Evolutionary conservation across 1,139 yeast genomes (phyloP).

Genomic region (Casaregolazyma lundiana): DNA sequence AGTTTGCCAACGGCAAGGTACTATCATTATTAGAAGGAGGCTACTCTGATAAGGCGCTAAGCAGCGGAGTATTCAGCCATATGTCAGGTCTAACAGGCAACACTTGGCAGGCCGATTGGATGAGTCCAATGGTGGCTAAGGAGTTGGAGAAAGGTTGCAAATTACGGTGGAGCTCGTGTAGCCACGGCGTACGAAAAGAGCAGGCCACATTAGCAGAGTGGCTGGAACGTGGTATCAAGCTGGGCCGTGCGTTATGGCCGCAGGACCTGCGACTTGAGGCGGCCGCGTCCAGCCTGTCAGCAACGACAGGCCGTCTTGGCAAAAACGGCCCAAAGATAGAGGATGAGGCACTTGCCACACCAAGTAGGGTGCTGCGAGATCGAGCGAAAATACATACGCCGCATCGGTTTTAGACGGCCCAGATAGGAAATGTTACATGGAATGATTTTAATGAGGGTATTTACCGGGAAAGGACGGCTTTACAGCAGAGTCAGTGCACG

Average conservation of each 20-base stretch:
- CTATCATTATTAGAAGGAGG: slow-evolving; percentile 82
- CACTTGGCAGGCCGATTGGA: slow-evolving; percentile 51
- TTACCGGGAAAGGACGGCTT: too few relatives aligned
- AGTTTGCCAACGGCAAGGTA: slow-evolving; percentile 58
- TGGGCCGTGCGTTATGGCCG: slow-evolving; percentile 70
- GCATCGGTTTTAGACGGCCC: not conserved
- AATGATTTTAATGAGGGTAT: too few relatives aligned
- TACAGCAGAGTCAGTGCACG: too few relatives aligned
- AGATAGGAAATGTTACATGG: not conserved
- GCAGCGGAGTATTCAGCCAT: slow-evolving; percentile 79
- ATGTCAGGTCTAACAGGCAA: slow-evolving; percentile 58
- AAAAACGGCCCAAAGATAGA: slow-evolving; percentile 1
- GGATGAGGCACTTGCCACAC: slow-evolving; percentile 21
- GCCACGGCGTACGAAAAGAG: slow-evolving; percentile 6
- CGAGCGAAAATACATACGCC: slow-evolving; percentile 15
- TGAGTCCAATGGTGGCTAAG: slow-evolving; percentile 52
- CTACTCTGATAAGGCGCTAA: slow-evolving; percentile 76
- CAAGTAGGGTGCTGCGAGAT: slow-evolving; percentile 25
- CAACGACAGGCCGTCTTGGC: slow-evolving; percentile 17
- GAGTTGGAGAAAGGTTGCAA: slow-evolving; percentile 69
- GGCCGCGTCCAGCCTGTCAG: slow-evolving; percentile 16
- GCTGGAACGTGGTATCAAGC: slow-evolving; percentile 63
- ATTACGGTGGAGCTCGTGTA: slow-evolving; percentile 47
- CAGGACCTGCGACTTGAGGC: slow-evolving; percentile 21
- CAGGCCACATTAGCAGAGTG: slow-evolving; percentile 35